Base-by-base conservation (phyloP, 2,329 filamentous ascomycete genomes). In the Didymella glomerata region DNA sequence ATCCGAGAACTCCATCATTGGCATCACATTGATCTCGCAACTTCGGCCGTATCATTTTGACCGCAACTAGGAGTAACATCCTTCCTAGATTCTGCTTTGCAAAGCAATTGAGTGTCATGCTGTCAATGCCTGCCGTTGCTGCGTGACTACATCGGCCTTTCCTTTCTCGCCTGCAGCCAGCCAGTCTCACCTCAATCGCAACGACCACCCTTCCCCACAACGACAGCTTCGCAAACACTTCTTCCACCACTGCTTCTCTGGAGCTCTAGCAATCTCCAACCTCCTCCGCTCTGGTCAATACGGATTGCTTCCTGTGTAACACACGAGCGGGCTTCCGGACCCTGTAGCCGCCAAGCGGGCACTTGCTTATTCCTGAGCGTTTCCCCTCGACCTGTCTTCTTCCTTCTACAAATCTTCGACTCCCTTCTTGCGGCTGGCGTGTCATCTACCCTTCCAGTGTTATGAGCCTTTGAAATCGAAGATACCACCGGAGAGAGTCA, bases 361-460 rank as follows among this genome's bases (percentile, higher is more conserved):
- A 44, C 22, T 50, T 59, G 46, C 50, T 66, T 67, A 28, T 54
- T 45, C 40, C 41, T 30, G 49, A 49, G 38, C 48, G 30, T 41
- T 44, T 49, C 25, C 34, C 14, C 38, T 34, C 20, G 20, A 18
- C 41, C 40, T 22, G 25, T 30, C 22, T 53, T 50, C 49, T 32
- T 48, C 49, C 46, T 28, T 18, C 24, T 16, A n/a, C 49, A 16
- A 32, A 40, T 7, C 13, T 44, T 24, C 13, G 5, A 11, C 14
- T 4, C 24, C 9, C 18, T 41, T 14, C n/a, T 36, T 18, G 20
- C 34, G 45, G 10, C 20, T 51, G 41, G 34, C 22, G 20, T 40
- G 8, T 14, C 4, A 16, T 3, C 24, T 18, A 3, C 7, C 13
- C 22, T 24, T n/a, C 24, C 22, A 27, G 13, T 27, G 22, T 3